Evolutionary conservation across 2,329 filamentous ascomycete genomes (phyloP), one percentile per base, ranked within the genome.

Genomic region (Grosmannia huntii): DNA sequence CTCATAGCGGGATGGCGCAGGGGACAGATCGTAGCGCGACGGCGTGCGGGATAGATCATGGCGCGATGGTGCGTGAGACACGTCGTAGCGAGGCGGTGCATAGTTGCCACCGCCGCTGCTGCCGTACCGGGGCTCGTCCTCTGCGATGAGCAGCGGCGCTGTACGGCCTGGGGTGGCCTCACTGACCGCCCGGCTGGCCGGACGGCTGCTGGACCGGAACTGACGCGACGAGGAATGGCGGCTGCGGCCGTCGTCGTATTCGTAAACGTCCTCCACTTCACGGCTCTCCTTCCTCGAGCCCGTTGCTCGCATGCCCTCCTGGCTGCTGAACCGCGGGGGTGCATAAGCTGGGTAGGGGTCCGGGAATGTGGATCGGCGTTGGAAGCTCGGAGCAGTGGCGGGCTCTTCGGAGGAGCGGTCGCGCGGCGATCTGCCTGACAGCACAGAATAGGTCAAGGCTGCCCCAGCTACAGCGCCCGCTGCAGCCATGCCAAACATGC

Each of bases 401-500:
- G 65, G 65, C 12, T 76, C 74, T 55, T 71, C 71, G 21, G 73
- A 72, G 55, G 76, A 73, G 27, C 67, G 71, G 7, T 70, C 21
- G 49, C 56, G 55, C 38, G 59, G 57, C 14, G 58, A 25, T 11
- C 69, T 59, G 70, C 67, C 33, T 68, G 72, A 51, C 62, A 83
- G 77, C 74, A 90, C 84, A 25, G 83, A 84, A 70, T 94, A 95
- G 11, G 88, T 76, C 25, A 81, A 61, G n/a, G 86, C 87, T 41
- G 85, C 87, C 46, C 87, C 87, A 21, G 88, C 88, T 19, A 88
- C 89, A 36, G 87, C 88, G 50, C 89, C 89, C 2, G 59, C 60
- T 14, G 65, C 65, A 19, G 65, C 66, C 12, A 95, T 75, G 9
- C 94, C 77, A 9, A 95, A 75, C 10, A 87, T 57, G 52, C 94